Percentiles rank a stretch among this genome's conserved stretches.
Evolutionary conservation across 1,139 yeast species (phyloP).

Genomic region (Blastobotrys aristatus): DNA sequence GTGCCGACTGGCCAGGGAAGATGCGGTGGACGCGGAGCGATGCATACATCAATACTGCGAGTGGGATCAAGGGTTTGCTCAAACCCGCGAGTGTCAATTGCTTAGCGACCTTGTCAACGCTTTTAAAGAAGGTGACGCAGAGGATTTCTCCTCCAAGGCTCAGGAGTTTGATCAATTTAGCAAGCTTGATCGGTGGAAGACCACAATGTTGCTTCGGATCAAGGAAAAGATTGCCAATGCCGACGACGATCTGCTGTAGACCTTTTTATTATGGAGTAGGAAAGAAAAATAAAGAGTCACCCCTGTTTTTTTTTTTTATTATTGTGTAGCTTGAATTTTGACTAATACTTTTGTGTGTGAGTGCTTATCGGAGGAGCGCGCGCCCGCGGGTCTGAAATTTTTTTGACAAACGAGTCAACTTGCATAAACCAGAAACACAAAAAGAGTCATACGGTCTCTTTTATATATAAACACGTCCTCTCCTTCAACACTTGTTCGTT

Average conservation of each 20-base stretch:
- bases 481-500: neutral
- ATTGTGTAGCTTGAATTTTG: no score
- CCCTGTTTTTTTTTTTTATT: neutral
- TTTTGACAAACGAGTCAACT: neutral
- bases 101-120: conserved; percentile 59
- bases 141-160: conserved; percentile 66
- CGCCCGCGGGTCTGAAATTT: no score
- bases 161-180: conserved; percentile 83
- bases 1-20: conserved; percentile 75
- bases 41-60: conserved; percentile 57
- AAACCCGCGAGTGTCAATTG: conserved; percentile 74
- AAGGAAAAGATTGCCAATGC: conserved; percentile 69
- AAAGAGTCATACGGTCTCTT: conserved; percentile 6
- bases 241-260: conserved; percentile 51
- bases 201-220: conserved; percentile 76
- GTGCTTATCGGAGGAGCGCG: no score
- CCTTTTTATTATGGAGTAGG: neutral
- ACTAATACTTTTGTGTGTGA: no score
- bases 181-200: conserved; percentile 88
- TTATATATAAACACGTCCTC: conserved; percentile 7
- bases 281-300: no score
- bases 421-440: conserved; percentile 1
- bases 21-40: conserved; percentile 78
- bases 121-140: conserved; percentile 74
- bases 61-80: conserved; percentile 74